Evolutionary conservation across 768 basidiomycete species (phyloP), one percentile per base, ranked within the genome.

Genomic region (Artomyces pyxidatus): DNA sequence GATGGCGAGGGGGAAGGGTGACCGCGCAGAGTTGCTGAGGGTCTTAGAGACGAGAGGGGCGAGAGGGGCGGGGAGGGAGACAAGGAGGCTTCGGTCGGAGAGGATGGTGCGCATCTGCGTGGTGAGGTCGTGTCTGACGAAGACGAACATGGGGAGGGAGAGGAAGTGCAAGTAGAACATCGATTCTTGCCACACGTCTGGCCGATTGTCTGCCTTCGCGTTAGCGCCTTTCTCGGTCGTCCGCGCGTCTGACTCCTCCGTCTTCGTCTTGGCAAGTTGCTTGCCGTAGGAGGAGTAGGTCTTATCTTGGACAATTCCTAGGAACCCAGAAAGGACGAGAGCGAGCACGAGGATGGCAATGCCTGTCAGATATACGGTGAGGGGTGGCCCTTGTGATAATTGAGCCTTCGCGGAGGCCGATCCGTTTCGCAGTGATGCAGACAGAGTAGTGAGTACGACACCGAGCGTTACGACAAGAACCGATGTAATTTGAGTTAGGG

Each of bases 91-190:
- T 22, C 40, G 28, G 41, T 19, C 23, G 16, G 43, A 39, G 30
- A 35, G 54, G 19, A 84, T 61, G 0, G 64, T 53, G 2, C 58
- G 49, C 22, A 79, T 61, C 55, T 85, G 83, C 0, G 60, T 48
- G 7, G 58, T 37, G 49, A 91, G 69, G 58, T 77, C 77, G 17
- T 68, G 58, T 1, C 78, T 68, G 32, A 87, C 68, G 48, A 78
- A 77, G 50, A 75, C 51, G 68, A 92, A 91, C 72, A 90, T 73
- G 6, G 88, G 89, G 11, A 92, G 72, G 11, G 82, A 78, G 46
- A 91, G 76, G 59, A 83, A 79, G 65, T 92, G 89, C 19, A 88
- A 73, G 68, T 92, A 97, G 69, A 95, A 97, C 78, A 97, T 81
- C 43, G 80, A 83, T 66, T 96, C 93, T 59, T 85, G 80, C 93